A percentile compares a stretch with the other conserved stretches of the same genome.
These are phyloP conservation scores for Epicoccum nigrum DNA, from an alignment of 2,329 filamentous ascomycete species.

Conservation along the genomic window DNA sequence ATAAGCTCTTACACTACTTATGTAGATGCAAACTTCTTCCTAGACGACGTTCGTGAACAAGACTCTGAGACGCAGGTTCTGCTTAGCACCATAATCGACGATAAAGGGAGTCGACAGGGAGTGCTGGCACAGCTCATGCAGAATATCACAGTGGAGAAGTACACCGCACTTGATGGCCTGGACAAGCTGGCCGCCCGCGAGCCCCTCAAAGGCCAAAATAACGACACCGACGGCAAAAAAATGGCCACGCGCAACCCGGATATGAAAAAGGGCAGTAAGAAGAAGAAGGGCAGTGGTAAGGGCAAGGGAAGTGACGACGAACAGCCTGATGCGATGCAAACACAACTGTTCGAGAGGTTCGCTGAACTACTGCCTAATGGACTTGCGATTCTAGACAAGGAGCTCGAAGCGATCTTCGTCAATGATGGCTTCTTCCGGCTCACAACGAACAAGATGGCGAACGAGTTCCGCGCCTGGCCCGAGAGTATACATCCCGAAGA, in stretches of 20 bases:
- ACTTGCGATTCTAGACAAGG: constrained; percentile 53
- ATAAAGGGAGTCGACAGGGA: constrained; percentile 37
- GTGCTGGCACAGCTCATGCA: constrained; percentile 42
- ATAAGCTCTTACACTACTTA: background rate
- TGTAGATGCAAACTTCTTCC: constrained; percentile 36
- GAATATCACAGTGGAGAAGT: constrained; percentile 25
- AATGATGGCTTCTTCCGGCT: constrained; percentile 55
- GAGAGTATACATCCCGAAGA: constrained; percentile 54
- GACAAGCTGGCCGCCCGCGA: constrained; percentile 25
- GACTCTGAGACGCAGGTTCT: constrained; percentile 31
- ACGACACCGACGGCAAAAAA: constrained; percentile 14
- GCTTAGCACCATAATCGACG: constrained; percentile 42
- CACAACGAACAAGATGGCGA: constrained; percentile 50
- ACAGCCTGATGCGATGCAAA: constrained; percentile 45
- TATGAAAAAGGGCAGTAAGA: background rate
- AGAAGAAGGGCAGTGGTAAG: background rate
- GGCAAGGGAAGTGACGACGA: background rate
- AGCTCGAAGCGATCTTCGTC: constrained; percentile 54
- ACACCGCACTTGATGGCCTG: constrained; percentile 35
- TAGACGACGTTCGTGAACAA: constrained; percentile 22
- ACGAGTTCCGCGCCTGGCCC: constrained; percentile 54
- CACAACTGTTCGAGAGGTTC: constrained; percentile 52
- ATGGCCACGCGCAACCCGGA: background rate
- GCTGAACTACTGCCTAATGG: constrained; percentile 55
- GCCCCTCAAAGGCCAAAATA: constrained; percentile 16